Base-by-base conservation (phyloP, 2,329 filamentous ascomycete genomes). In the Colletotrichum eleusines region DNA sequence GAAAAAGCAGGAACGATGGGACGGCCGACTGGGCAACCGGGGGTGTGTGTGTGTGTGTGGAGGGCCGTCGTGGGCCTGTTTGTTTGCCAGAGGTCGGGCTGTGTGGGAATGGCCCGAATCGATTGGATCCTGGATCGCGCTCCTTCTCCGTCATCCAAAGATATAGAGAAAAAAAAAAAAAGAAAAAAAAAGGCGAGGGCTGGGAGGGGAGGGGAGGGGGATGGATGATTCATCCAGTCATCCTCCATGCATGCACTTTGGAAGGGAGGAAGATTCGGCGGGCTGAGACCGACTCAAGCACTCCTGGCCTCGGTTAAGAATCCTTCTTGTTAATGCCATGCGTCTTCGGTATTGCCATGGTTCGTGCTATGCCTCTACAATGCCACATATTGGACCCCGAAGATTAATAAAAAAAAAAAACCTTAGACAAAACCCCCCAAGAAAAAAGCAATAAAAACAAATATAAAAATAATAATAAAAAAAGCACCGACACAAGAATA, bases 331-430 rank as follows among this genome's bases (percentile, higher is more conserved):
- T 44, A 58, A 63, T 33, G 23, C 7, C 23, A 54, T 63, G 61
- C 31, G 28, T 42, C 31, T 63, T 68, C 9, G 46, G 64, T 53
- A 62, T 18, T 54, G 11, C 64, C 58, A 68, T 59, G n/a, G 58
- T 48, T n/a, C n/a, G 9, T 9, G 50, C 26, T 71, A 40, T 68
- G 63, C 51, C 64, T 59, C 50, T n/a, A 50, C 58, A 54, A 53
- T 63, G 64, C 58, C 68, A 54, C 64, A 68, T 68, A 68, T 54
- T 63, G 58, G 64, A 68, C 63, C 67, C 67, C 63, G 63, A 16
- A 18, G 8, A 16, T 1, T 3, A 7, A 20, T 6, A 16, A 40
- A 40, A 18, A 8, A 7, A 20, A 42, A 18, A 9, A 42, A 42
- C n/a, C n/a, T n/a, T n/a, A n/a, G n/a, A n/a, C n/a, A n/a, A n/a